Evolutionary conservation across 441 rosid species (phyloP), one percentile per base, ranked within the genome.

Genomic region (Jatropha podagrica): DNA sequence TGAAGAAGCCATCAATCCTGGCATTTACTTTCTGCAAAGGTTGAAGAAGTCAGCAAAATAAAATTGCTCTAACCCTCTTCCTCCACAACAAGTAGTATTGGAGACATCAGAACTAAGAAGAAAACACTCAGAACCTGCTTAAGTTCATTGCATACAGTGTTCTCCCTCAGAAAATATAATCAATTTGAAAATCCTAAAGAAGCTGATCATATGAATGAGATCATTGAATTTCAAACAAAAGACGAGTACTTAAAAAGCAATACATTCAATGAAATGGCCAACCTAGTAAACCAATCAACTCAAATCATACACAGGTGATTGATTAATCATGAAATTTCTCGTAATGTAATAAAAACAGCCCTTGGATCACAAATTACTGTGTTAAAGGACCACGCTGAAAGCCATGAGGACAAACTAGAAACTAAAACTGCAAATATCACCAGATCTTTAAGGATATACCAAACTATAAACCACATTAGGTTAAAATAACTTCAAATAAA

Each of bases 11-110:
- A 32, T 32, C 32, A 32, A 32, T 32, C 32, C 79, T 79, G 92
- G 81, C 88, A 82, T 37, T 76, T 69, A 42, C 84, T 79, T 62
- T 88, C 90, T 14, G 77, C 77, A 68, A 91, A 84, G 62, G 88
- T 75, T 18, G 89, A 82, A 76, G 88, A 73, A 67, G 84, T 80
- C 77, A 84, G 78, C 23, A 82, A 67, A 40, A 86, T 79, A 61
- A 76, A 75, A 82, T 79, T 83, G 71, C 91, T 83, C 73, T 80
- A 86, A 69, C 83, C 85, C 68, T 85, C 92, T 82, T 86, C 91
- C 86, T 82, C 90, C 71, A 77, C 73, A 71, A 84, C 86, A 72
- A 84, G 80, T 51, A 83, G 86, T 1, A 89, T 89, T 63, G 88
- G 84, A 83, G 90, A 84, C 95, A 91, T 91, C 83, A 83, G 79